These are phyloP conservation scores for Cornus controversa DNA, from an alignment of 148 eudicot species.

Conservation along the genomic window DNA sequence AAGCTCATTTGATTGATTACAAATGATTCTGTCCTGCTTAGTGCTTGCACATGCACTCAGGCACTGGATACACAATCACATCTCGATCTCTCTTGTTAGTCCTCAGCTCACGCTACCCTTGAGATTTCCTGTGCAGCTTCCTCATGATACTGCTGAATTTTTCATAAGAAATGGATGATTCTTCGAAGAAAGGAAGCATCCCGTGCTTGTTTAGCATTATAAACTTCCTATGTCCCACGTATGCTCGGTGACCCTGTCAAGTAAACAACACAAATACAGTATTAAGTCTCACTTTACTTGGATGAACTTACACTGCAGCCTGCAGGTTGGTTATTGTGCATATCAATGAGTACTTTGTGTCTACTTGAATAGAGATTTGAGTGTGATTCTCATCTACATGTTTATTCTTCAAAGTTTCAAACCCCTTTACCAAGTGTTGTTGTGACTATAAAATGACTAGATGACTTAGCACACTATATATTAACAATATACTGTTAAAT, in stretches of 20 bases:
- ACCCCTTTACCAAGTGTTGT: too few species aligned
- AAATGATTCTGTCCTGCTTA: neutral
- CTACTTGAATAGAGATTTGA: too few species aligned
- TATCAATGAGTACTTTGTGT: too few species aligned
- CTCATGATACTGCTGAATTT: slow-evolving; percentile 41
- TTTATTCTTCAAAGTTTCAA: too few species aligned
- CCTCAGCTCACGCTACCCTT: slow-evolving; percentile 66
- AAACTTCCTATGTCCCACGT: slow-evolving; percentile 65
- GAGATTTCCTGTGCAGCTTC: slow-evolving; percentile 52
- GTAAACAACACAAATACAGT: neutral
- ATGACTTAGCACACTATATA: too few species aligned
- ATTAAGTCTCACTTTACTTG: too few species aligned
- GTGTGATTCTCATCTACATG: too few species aligned
- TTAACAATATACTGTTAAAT: too few species aligned
- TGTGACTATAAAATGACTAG: too few species aligned
- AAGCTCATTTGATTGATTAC: neutral
- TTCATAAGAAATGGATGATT: slow-evolving; percentile 30
- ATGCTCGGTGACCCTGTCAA: slow-evolving; percentile 75
- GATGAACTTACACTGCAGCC: too few species aligned
- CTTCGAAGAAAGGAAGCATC: slow-evolving; percentile 64
- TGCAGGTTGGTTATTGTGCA: too few species aligned
- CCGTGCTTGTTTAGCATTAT: slow-evolving; percentile 67
- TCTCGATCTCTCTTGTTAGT: slow-evolving; percentile 53
- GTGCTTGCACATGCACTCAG: slow-evolving; percentile 75
- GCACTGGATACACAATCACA: slow-evolving; percentile 63